A percentile compares a stretch with the other conserved stretches of the same genome.
phyloP scores from a whole-genome alignment of 139 green algal species.

The Coccomyxa sp. region DNA sequence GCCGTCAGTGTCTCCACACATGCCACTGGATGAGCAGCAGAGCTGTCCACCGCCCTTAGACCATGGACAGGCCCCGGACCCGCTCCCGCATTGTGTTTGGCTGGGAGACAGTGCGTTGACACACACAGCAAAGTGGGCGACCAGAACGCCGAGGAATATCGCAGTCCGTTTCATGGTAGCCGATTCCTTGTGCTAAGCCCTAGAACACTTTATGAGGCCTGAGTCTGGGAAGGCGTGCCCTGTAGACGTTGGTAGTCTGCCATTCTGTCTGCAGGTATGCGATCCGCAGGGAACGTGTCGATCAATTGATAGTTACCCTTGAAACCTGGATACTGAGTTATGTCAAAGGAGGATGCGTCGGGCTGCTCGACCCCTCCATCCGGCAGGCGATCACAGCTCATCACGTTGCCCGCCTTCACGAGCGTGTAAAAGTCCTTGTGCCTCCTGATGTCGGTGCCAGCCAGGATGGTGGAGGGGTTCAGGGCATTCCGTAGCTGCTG shows the following conservation, averaged over 20 bases:
- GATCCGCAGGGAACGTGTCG: neutral
- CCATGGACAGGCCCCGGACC: neutral
- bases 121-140: neutral
- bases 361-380: neutral
- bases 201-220: neutral
- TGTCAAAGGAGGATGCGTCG: neutral
- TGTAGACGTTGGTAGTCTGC: neutral
- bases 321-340: neutral
- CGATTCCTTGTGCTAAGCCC: neutral
- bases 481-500: neutral
- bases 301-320: neutral
- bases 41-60: neutral
- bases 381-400: neutral
- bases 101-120: neutral
- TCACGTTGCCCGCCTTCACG: neutral
- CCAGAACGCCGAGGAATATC: neutral
- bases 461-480: neutral
- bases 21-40: neutral
- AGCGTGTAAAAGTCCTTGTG: constrained; percentile 1
- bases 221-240: neutral
- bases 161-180: neutral
- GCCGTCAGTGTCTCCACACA: neutral
- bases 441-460: neutral
- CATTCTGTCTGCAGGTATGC: neutral
- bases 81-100: neutral